Evolutionary conservation across 1,139 yeast species (phyloP), one percentile per base, ranked within the genome.

Genomic region (Sugiyamaella grinbergsii): DNA sequence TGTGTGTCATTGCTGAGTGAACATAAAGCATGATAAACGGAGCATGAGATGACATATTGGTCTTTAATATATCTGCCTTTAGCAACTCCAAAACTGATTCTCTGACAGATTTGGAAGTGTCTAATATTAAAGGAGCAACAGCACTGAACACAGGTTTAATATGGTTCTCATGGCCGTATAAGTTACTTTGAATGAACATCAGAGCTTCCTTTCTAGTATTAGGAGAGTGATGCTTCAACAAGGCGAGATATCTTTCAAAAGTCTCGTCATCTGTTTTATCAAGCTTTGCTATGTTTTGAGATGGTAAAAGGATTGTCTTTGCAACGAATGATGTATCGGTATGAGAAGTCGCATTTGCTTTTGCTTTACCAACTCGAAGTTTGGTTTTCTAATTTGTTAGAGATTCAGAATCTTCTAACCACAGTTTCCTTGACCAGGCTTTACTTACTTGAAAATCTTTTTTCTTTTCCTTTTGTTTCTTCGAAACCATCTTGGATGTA

Each of bases 1-100:
- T 85, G 64, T 93, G 97, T 15, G 98, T 87, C 98, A 93, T 93
- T 11, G 96, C 95, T 49, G 94, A 84, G 61, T 86, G 86, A n/a
- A 91, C 76, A 64, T 86, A 91, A 28, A 93, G 72, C 29, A 86
- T 77, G 2, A 91, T 69, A 5, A 83, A 72, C 26, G 82, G 74
- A 45, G 84, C 75, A 68, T 91, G 94, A 10, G 58, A 54, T 15
- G 49, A 46, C 38, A 58, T 45, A 34, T 46, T 52, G 8, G 37
- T 46, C 32, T n/a, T 34, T 36, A 54, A 45, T 23, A 37, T 38
- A n/a, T 43, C 72, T 3, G 77, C 73, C 15, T 72, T 70, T 28
- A 87, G 69, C 32, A 89, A 70, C 0, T 75, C 73, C 3, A 80
- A 72, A 43, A 83, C 72, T 0, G 82, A 79, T 3, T 75, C 74